Evolutionary conservation across 2,329 filamentous ascomycete species (phyloP).

Genomic region (Sphaceloma murrayae): DNA sequence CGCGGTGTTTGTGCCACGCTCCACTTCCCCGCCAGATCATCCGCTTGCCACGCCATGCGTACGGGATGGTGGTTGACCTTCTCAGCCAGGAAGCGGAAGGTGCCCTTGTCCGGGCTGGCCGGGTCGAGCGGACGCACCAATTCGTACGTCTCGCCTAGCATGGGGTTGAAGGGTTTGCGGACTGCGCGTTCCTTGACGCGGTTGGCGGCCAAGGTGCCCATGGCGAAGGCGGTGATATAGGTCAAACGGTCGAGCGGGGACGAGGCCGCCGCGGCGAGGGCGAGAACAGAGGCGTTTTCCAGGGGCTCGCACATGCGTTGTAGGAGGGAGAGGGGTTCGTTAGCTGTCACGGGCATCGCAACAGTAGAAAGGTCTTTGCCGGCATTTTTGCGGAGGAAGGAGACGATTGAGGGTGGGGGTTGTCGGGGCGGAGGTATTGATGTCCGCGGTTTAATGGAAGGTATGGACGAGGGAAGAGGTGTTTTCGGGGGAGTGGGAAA

Average conservation of each 20-base stretch:
- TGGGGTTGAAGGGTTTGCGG: slow-evolving; percentile 93
- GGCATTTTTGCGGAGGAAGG: slow-evolving; percentile 92
- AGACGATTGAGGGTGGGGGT: slow-evolving; percentile 80
- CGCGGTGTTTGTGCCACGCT: slow-evolving; percentile 77
- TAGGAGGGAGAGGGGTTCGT: slow-evolving; percentile 80
- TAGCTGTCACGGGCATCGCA: slow-evolving; percentile 93
- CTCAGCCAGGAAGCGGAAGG: slow-evolving; percentile 84
- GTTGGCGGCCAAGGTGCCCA: slow-evolving; percentile 72
- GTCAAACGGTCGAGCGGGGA: slow-evolving; percentile 60
- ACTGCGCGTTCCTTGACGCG: slow-evolving; percentile 84
- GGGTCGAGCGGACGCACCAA: slow-evolving; percentile 66
- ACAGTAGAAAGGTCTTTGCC: slow-evolving; percentile 96
- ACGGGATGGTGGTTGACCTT: slow-evolving; percentile 92
- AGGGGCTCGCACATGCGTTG: slow-evolving; percentile 84
- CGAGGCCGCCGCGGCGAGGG: slow-evolving; percentile 51
- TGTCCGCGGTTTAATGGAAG: slow-evolving; percentile 54
- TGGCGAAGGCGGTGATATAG: slow-evolving; percentile 80
- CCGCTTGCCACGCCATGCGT: slow-evolving; percentile 85
- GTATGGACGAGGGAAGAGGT: slow-evolving; percentile 66
- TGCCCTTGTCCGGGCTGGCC: background rate
- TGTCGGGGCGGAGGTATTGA: slow-evolving; percentile 66
- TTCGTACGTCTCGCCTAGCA: slow-evolving; percentile 93
- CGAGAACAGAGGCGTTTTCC: slow-evolving; percentile 79
- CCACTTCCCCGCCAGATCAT: slow-evolving; percentile 54
- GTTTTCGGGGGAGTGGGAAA: slow-evolving; percentile 70